Percentiles rank a stretch among this genome's conserved stretches.
phyloP scores from a whole-genome alignment of 164 flowering plant genomes.

The Kalanchoe fedtschenkoi region DNA sequence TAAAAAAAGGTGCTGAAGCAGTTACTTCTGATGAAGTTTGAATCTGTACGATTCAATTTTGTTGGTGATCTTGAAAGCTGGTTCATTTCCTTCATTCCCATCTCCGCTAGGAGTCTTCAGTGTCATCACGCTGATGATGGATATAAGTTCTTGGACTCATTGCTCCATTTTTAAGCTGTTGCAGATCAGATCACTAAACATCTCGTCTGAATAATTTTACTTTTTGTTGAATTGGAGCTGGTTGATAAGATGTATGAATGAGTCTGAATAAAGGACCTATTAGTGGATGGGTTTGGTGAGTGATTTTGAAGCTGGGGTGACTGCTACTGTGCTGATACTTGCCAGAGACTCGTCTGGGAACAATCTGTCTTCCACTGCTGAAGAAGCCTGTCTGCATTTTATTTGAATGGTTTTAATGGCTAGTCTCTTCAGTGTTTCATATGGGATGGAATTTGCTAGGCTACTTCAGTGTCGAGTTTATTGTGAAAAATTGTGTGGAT shows the following conservation, averaged over 20 bases:
- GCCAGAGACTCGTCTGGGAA: constrained; percentile 95
- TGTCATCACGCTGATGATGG: constrained; percentile 37
- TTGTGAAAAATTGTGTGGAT: constrained; percentile 9
- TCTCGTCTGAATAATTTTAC: not conserved
- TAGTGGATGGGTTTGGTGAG: constrained; percentile 47
- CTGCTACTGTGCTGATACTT: constrained; percentile 43
- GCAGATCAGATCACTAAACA: constrained; percentile 36
- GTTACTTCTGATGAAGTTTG: too few species aligned
- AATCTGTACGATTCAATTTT: too few species aligned
- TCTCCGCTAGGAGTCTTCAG: constrained; percentile 51
- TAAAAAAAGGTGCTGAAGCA: too few species aligned
- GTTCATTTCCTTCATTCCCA: constrained; percentile 54
- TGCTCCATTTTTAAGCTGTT: constrained; percentile 59
- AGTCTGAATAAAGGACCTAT: constrained; percentile 39
- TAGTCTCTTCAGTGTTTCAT: constrained; percentile 22
- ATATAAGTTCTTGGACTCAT: constrained; percentile 45
- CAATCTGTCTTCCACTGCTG: constrained; percentile 36
- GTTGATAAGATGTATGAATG: not conserved
- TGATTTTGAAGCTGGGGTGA: constrained; percentile 64
- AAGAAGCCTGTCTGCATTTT: constrained; percentile 27
- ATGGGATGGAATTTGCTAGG: too few species aligned
- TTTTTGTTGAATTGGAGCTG: not conserved
- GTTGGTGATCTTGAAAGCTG: constrained; percentile 35
- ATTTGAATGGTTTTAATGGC: constrained; percentile 45
- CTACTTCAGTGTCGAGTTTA: too few species aligned